These are phyloP conservation scores for Telopea speciosissima DNA, from an alignment of 177 flowering plant species.

Conservation along the genomic window DNA sequence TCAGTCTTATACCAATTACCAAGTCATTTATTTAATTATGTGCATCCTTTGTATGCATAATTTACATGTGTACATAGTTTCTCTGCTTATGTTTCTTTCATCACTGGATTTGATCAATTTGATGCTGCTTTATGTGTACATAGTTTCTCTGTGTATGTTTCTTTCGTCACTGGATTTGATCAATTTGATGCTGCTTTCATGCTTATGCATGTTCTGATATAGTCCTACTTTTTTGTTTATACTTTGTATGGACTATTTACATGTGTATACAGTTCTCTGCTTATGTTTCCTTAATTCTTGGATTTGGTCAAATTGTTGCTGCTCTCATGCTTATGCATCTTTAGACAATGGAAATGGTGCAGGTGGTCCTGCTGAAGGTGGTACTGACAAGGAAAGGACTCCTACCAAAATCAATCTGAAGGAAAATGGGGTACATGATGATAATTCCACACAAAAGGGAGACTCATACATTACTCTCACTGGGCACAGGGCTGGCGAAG, in stretches of 20 bases:
- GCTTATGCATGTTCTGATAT: not conserved
- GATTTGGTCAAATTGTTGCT: not conserved
- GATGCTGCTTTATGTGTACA: not conserved
- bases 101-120: not conserved
- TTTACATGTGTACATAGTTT: too few species aligned
- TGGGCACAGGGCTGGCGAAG: conserved; percentile 85
- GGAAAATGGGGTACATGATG: conserved; percentile 50
- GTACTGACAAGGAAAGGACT: conserved; percentile 14
- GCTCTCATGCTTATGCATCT: not conserved
- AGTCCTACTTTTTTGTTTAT: not conserved
- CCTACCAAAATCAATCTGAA: conserved; percentile 34
- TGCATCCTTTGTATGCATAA: too few species aligned
- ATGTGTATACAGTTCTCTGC: not conserved
- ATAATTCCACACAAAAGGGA: conserved; percentile 37
- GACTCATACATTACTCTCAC: conserved; percentile 49
- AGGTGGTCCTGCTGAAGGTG: conserved; percentile 42
- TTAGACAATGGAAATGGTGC: conserved; percentile 10
- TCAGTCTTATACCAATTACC: too few species aligned
- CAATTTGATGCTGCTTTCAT: not conserved
- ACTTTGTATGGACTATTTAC: not conserved
- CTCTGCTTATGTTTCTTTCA: not conserved
- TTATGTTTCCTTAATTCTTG: not conserved
- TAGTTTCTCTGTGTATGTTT: not conserved
- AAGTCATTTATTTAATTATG: too few species aligned
- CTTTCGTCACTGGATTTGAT: not conserved